phyloP scores from a whole-genome alignment of 1,284 basidiomycete species.

The Lentinus polychrous region DNA sequence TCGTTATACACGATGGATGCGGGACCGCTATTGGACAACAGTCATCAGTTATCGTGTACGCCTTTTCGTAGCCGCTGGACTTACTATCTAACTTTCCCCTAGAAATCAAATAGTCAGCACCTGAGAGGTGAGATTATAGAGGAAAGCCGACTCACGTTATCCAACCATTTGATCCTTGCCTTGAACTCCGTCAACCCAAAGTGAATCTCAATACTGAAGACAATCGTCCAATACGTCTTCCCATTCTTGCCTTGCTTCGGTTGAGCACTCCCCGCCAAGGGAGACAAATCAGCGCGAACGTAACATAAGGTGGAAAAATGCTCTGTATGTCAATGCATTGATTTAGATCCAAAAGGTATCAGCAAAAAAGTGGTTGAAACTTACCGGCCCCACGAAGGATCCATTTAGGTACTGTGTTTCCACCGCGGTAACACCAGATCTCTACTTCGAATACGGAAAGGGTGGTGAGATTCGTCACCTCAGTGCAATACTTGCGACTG shows the following conservation, averaged over 20 bases:
- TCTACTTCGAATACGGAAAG: conserved; percentile 75
- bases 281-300: conserved; percentile 68
- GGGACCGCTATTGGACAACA: conserved; percentile 44
- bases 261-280: conserved; percentile 58
- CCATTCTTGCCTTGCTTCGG: conserved; percentile 56
- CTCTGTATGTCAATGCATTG: conserved; percentile 31
- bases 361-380: conserved; percentile 15
- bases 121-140: conserved; percentile 5
- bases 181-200: conserved; percentile 76
- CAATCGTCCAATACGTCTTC: conserved; percentile 72
- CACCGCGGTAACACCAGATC: conserved; percentile 73
- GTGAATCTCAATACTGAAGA: conserved; percentile 76
- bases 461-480: conserved; percentile 65
- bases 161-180: conserved; percentile 74
- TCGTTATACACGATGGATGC: conserved; percentile 77
- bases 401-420: conserved; percentile 62
- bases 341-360: background rate
- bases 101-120: conserved; percentile 4
- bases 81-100: conserved; percentile 62
- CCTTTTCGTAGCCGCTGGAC: conserved; percentile 17
- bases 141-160: conserved; percentile 44
- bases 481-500: conserved; percentile 73
- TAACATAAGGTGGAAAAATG: conserved; percentile 70
- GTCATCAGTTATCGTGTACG: background rate
- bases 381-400: conserved; percentile 56